Evolutionary conservation across 2,329 filamentous ascomycete species (phyloP).

Genomic region (Falciphora oryzae): DNA sequence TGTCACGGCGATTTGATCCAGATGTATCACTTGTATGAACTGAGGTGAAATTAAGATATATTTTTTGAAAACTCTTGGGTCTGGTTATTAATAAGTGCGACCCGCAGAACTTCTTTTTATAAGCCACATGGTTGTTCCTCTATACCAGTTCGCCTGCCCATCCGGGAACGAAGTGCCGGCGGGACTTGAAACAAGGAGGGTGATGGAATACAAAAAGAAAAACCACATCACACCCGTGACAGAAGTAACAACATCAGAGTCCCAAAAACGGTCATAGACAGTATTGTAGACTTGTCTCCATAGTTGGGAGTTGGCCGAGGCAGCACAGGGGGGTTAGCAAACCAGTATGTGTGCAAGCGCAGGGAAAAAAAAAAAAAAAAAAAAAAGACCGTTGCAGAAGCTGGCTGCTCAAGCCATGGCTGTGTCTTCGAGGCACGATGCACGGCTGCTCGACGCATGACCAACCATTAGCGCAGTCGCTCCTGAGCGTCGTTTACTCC

Average conservation of each 20-base stretch:
- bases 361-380: neutral
- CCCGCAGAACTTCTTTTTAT: neutral
- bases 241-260: neutral
- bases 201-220: neutral
- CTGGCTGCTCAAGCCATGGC: neutral
- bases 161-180: neutral
- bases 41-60: neutral
- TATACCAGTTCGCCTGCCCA: neutral
- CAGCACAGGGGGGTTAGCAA: neutral
- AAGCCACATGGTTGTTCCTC: neutral
- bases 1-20: no score
- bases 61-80: neutral
- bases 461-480: slow-evolving; percentile 20
- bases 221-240: neutral
- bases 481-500: slow-evolving; percentile 25
- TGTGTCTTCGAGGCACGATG: neutral
- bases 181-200: neutral
- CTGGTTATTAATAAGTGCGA: neutral
- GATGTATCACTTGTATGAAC: neutral
- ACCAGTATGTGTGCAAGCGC: neutral
- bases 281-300: neutral
- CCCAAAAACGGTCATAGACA: neutral
- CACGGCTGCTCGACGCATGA: neutral
- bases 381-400: neutral
- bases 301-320: neutral